Evolutionary conservation across 371 early-diverging fungal species (phyloP), one percentile per base, ranked within the genome.

Genomic region (Sporodiniella umbellata): DNA sequence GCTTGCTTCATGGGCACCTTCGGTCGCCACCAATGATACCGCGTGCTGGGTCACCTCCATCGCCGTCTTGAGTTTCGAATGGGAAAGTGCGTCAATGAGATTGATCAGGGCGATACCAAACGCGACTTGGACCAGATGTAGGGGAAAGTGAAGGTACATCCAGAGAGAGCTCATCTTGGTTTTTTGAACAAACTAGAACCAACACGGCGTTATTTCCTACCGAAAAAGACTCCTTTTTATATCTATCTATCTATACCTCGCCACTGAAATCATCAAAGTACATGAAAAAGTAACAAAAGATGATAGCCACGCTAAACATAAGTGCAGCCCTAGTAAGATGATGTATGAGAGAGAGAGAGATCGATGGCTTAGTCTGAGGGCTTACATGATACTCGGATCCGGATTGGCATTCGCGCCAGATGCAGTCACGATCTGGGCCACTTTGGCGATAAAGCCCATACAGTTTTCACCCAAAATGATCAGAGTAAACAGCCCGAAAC

Each of bases 81-180:
- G 21, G 5, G 21, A 7, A 40, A 40, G 21, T 10, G 8, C 8
- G 6, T 48, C 17, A 11, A 37, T 12, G 7, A 53, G 17, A 15
- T 64, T 64, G 10, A 70, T 62, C 12, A 79, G 54, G 6, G 80
- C 80, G 56, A 78, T 79, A 33, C 82, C 82, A 47, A 79, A 73
- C 8, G 80, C 66, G 1, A 79, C 82, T 31, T 79, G 75, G 33
- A 80, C 78, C 2, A 81, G 31, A 46, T 81, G 82, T 1, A 81
- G 62, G 1, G 82, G 82, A 24, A 81, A 68, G 49, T 81, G 82
- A n/a, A 81, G 63, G 33, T 79, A 81, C 42, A 78, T 68, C 82
- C 82, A 81, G 7, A 81, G 61, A 39, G 78, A 80, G 26, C 75
- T 77, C 40, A 75, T 38, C 28, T 64, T 38, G 1, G 66, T 60